These are phyloP conservation scores for Lodderomyces jiufengensis DNA, from an alignment of 1,139 yeast species.

Conservation along the genomic window DNA sequence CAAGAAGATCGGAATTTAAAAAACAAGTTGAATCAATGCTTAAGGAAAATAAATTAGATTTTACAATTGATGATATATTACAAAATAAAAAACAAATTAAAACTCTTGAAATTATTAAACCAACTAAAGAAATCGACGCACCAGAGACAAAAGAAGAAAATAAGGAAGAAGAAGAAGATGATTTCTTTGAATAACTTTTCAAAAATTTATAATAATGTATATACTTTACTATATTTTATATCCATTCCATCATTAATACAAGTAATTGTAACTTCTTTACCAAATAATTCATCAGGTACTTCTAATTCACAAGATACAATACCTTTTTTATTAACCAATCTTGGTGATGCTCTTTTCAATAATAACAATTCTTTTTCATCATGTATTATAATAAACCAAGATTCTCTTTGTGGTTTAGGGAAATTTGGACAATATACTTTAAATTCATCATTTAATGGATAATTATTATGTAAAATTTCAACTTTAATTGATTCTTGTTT, in stretches of 20 bases:
- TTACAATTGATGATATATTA: slow-evolving; percentile 55
- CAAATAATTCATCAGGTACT: slow-evolving; percentile 48
- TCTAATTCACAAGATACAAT: slow-evolving; percentile 40
- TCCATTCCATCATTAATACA: slow-evolving; percentile 69
- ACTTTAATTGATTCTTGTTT: slow-evolving; percentile 36
- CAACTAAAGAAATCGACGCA: slow-evolving; percentile 36
- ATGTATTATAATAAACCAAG: slow-evolving; percentile 80
- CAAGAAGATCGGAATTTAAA: slow-evolving; percentile 46
- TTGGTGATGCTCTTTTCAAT: slow-evolving; percentile 68
- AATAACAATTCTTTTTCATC: slow-evolving; percentile 51
- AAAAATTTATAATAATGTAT: slow-evolving; percentile 6
- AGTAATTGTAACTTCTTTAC: slow-evolving; percentile 41
- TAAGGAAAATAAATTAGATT: slow-evolving; percentile 51
- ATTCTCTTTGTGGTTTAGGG: slow-evolving; percentile 89
- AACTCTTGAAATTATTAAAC: slow-evolving; percentile 18
- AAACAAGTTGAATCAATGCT: slow-evolving; percentile 49
- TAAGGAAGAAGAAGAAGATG: slow-evolving; percentile 32
- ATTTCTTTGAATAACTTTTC: slow-evolving; percentile 37
- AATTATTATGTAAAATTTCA: slow-evolving; percentile 50
- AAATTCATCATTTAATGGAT: slow-evolving; percentile 55
- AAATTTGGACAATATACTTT: slow-evolving; percentile 74
- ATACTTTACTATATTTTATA: slow-evolving; percentile 30
- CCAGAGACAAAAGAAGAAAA: slow-evolving; percentile 22
- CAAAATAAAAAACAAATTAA: slow-evolving; percentile 34
- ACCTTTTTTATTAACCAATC: slow-evolving; percentile 42